Evolutionary conservation across 805 yeast genomes (phyloP).

Genomic region (Metschnikowia sp.): DNA sequence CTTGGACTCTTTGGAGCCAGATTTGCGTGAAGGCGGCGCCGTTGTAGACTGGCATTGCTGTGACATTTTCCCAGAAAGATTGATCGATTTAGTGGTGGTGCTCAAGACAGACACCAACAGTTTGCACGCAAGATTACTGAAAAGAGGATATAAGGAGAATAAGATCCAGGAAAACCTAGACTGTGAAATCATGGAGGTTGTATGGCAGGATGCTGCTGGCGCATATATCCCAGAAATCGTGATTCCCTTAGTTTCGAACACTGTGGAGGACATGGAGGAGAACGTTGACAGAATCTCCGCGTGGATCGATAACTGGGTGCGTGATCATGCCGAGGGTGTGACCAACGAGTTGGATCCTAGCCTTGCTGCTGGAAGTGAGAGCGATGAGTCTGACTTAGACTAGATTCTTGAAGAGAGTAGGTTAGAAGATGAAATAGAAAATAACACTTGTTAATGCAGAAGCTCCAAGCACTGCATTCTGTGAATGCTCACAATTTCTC

Average conservation of each 20-base stretch:
- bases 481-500: no score
- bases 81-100: conserved; percentile 90
- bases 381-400: conserved; percentile 4
- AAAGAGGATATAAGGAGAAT: conserved; percentile 73
- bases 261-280: conserved; percentile 72
- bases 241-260: conserved; percentile 72
- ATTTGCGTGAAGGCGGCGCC: conserved; percentile 80
- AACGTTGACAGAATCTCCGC: conserved; percentile 71
- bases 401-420: not conserved
- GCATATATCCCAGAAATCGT: conserved; percentile 77
- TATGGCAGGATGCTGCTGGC: conserved; percentile 82
- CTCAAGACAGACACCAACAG: conserved; percentile 70
- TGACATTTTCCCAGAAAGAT: conserved; percentile 89
- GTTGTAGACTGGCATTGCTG: conserved; percentile 97
- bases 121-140: conserved; percentile 70
- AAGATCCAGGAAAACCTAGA: conserved; percentile 91
- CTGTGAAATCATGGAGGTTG: conserved; percentile 95
- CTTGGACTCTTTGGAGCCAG: conserved; percentile 74
- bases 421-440: not conserved
- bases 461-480: no score
- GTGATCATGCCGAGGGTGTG: conserved; percentile 54
- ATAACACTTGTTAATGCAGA: no score
- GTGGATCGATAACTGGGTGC: conserved; percentile 77
- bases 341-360: conserved; percentile 42
- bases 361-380: conserved; percentile 11